Conservation (phyloP, 805 yeast genomes). For the Saccharomycopsis sp. region DNA sequence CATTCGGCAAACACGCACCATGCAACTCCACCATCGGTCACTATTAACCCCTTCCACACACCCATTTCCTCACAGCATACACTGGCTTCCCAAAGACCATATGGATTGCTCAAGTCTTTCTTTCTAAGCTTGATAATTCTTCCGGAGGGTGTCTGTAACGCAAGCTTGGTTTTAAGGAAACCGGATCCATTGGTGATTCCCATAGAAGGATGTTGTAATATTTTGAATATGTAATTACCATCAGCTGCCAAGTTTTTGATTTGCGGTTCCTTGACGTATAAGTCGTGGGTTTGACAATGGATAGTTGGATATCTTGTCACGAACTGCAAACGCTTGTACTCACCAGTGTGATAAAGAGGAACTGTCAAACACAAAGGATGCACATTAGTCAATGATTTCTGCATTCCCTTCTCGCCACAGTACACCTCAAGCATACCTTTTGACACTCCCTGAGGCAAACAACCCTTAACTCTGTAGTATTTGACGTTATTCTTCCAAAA, state of each 20-base stretch:
- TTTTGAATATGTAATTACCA: constrained; percentile 57
- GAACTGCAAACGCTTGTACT: constrained; percentile 54
- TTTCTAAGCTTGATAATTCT: constrained; percentile 55
- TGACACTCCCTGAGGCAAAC: constrained; percentile 60
- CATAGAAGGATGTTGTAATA: constrained; percentile 56
- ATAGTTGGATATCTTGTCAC: constrained; percentile 69
- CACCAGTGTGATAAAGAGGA: constrained; percentile 68
- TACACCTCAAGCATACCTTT: constrained; percentile 73
- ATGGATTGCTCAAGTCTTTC: constrained; percentile 39
- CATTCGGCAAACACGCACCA: constrained; percentile 93
- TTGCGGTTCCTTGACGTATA: constrained; percentile 84
- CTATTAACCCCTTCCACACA: constrained; percentile 73
- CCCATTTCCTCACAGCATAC: constrained; percentile 68
- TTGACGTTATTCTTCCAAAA: constrained; percentile 62
- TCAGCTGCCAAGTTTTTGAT: constrained; percentile 49
- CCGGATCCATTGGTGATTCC: constrained; percentile 36
- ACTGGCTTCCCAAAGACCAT: constrained; percentile 53
- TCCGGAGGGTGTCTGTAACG: constrained; percentile 81
- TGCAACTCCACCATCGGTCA: constrained; percentile 67
- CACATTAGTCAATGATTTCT: constrained; percentile 46
- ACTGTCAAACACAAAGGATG: constrained; percentile 69
- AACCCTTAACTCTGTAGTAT: constrained; percentile 71
- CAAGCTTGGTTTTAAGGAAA: constrained; percentile 47
- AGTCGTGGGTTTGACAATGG: constrained; percentile 59
- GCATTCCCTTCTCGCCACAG: constrained; percentile 58